A percentile compares a stretch with the other conserved stretches of the same genome.
These are phyloP conservation scores for Skeletonema potamos DNA, from an alignment of 108 stramenopile species.

Conservation along the genomic window DNA sequence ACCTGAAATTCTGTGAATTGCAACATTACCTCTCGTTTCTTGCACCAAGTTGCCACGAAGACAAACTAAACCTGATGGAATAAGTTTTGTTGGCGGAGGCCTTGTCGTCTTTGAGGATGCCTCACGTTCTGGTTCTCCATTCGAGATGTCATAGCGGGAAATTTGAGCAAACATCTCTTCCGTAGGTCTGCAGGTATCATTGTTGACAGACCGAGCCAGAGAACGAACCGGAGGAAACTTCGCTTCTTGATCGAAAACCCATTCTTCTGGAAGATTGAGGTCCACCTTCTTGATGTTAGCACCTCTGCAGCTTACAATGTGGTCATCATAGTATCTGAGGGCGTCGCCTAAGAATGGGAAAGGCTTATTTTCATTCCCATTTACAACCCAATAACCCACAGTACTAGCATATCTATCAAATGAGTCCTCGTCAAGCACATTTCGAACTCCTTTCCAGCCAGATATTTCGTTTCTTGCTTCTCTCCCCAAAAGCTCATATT, in stretches of 20 bases:
- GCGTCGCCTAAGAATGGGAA: neutral
- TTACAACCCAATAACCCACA: neutral
- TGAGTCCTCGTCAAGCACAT: neutral
- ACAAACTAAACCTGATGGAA: slow-evolving; percentile 59
- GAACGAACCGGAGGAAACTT: neutral
- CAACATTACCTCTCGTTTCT: slow-evolving; percentile 54
- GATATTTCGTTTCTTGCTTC: neutral
- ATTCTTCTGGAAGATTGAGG: neutral
- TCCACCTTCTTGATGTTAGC: neutral
- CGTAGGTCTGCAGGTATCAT: no score
- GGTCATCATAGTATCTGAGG: neutral
- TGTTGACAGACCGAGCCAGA: neutral
- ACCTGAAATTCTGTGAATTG: slow-evolving; percentile 46
- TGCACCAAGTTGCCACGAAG: slow-evolving; percentile 69
- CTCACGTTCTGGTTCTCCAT: no score
- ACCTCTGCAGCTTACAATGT: neutral
- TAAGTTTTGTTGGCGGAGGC: slow-evolving; percentile 50
- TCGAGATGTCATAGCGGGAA: no score
- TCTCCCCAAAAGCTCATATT: neutral
- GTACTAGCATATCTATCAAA: neutral
- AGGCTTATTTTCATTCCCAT: neutral
- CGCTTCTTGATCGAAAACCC: neutral
- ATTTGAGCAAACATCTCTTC: no score
- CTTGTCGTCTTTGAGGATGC: neutral
- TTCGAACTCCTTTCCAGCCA: neutral